Evolutionary conservation across 345 rosid species (phyloP).

Genomic region (Euphorbia lathyris): DNA sequence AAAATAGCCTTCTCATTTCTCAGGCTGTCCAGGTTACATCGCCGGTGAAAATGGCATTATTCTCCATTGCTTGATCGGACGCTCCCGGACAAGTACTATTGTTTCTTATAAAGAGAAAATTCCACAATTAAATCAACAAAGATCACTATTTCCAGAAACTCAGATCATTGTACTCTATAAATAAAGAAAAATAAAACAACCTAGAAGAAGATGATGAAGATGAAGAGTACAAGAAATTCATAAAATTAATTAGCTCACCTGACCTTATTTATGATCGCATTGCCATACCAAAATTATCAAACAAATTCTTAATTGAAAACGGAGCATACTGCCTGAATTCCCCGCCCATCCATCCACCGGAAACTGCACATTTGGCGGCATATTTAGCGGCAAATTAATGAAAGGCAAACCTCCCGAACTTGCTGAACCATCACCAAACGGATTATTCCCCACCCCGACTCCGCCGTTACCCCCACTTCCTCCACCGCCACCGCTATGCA

Average conservation of each 20-base stretch:
- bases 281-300: background rate
- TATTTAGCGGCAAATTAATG: constrained; percentile 74
- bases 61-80: too few relatives aligned
- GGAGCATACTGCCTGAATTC: constrained; percentile 59
- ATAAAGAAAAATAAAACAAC: constrained; percentile 6
- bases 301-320: constrained; percentile 37
- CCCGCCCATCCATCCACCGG: constrained; percentile 84
- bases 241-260: constrained; percentile 22
- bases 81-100: too few relatives aligned
- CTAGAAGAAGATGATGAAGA: constrained; percentile 6
- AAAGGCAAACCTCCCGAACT: constrained; percentile 72
- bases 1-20: too few relatives aligned
- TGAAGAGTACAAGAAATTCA: constrained; percentile 10
- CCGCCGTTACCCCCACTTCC: too few relatives aligned
- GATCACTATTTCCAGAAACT: constrained; percentile 28
- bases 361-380: constrained; percentile 65
- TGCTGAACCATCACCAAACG: constrained; percentile 45
- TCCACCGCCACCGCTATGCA: constrained; percentile 40
- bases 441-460: constrained; percentile 33
- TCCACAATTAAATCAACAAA: constrained; percentile 24
- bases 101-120: constrained; percentile 12
- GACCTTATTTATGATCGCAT: constrained; percentile 18
- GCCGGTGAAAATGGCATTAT: too few relatives aligned
- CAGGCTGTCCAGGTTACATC: too few relatives aligned
- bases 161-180: constrained; percentile 11